These are phyloP conservation scores for Ophiosphaerella narmari DNA, from an alignment of 2,329 filamentous ascomycete genomes.

Conservation along the genomic window DNA sequence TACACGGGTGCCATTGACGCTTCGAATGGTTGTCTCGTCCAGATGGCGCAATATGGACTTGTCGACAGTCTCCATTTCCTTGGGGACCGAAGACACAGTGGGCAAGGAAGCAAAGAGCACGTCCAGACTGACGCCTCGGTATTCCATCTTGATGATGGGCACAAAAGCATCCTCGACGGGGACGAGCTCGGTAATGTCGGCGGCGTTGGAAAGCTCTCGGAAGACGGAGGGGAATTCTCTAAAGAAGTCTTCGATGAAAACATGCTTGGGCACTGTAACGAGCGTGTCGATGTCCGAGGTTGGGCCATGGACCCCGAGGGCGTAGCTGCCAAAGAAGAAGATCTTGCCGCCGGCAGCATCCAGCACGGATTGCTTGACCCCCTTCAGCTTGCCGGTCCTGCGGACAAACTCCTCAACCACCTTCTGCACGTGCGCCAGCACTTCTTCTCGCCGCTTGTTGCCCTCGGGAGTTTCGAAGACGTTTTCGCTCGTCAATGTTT, in stretches of 20 bases:
- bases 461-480: conserved; percentile 87
- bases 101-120: conserved; percentile 66
- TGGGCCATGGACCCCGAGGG: conserved; percentile 89
- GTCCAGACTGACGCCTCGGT: conserved; percentile 90
- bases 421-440: conserved; percentile 75
- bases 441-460: conserved; percentile 69
- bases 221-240: conserved; percentile 81
- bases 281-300: conserved; percentile 97
- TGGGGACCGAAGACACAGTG: conserved; percentile 47
- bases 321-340: conserved; percentile 95
- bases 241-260: conserved; percentile 90
- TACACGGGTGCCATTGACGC: conserved; percentile 91
- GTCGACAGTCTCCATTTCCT: conserved; percentile 77
- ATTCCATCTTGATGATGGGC: conserved; percentile 96
- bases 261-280: conserved; percentile 87
- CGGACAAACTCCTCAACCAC: conserved; percentile 88
- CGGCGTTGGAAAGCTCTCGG: conserved; percentile 72
- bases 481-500: conserved; percentile 84
- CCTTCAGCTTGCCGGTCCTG: conserved; percentile 74
- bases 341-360: conserved; percentile 89
- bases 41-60: conserved; percentile 83
- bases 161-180: conserved; percentile 90
- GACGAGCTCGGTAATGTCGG: conserved; percentile 82
- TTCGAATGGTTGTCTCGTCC: conserved; percentile 84
- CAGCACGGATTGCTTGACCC: conserved; percentile 74